These are phyloP conservation scores for Globisporangium barbulae DNA, from an alignment of 352 stramenopile genomes.

Conservation along the genomic window DNA sequence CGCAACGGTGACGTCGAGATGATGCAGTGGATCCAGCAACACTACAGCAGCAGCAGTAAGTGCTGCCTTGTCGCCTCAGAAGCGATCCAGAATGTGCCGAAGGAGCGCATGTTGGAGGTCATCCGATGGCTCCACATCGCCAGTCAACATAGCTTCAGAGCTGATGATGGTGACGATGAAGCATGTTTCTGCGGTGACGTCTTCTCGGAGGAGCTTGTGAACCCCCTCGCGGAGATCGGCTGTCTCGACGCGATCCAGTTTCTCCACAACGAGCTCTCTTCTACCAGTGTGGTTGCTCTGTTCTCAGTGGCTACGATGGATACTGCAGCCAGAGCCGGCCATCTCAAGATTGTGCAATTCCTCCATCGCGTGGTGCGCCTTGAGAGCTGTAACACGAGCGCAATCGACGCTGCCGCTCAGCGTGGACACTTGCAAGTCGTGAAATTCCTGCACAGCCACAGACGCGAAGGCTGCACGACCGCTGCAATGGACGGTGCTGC, in stretches of 20 bases:
- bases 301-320: conserved; percentile 7
- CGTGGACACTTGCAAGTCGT: background rate
- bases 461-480: background rate
- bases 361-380: background rate
- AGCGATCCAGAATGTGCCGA: background rate
- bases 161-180: background rate
- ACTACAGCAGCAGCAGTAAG: background rate
- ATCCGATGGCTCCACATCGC: conserved; percentile 1
- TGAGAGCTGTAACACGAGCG: background rate
- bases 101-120: background rate
- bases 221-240: background rate
- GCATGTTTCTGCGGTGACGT: background rate
- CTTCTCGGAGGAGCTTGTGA: background rate
- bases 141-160: background rate
- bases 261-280: conserved; percentile 4
- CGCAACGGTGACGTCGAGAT: conserved; percentile 1
- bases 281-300: no score
- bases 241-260: conserved; percentile 4
- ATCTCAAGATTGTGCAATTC: conserved; percentile 1
- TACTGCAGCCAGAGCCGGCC: background rate
- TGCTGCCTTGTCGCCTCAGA: background rate
- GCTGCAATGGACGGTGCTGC: conserved; percentile 3
- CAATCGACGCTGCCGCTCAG: conserved; percentile 2
- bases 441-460: background rate
- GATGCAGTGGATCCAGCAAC: conserved; percentile 8